These are phyloP conservation scores for Mangifera indica DNA, from an alignment of 345 rosid species.

Conservation along the genomic window DNA sequence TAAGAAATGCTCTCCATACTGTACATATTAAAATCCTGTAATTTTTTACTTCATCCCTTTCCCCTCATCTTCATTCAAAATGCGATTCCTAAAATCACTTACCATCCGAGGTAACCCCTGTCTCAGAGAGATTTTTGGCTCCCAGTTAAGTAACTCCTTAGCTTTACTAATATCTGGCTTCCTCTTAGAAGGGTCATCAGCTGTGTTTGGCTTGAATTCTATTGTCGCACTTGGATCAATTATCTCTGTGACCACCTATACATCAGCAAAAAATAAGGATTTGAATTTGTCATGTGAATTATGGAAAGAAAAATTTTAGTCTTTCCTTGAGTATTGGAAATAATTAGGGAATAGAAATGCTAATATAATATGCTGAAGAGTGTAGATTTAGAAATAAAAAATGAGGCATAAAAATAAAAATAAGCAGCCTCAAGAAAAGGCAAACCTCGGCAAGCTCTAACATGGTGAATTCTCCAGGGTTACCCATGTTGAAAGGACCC, in stretches of 20 bases:
- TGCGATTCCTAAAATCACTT: conserved; percentile 78
- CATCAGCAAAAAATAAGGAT: background rate
- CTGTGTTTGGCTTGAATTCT: conserved; percentile 86
- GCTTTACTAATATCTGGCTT: conserved; percentile 96
- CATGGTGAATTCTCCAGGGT: conserved; percentile 99
- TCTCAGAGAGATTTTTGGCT: conserved; percentile 73
- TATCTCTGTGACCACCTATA: conserved; percentile 85
- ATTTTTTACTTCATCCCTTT: conserved; percentile 40
- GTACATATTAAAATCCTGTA: conserved; percentile 31
- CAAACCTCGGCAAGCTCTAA: conserved; percentile 96
- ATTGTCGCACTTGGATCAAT: conserved; percentile 91
- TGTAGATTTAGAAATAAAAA: background rate
- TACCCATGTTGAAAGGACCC: conserved; percentile 96
- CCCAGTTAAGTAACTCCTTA: conserved; percentile 88
- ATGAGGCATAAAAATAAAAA: background rate
- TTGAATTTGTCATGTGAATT: background rate
- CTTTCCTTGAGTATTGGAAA: background rate
- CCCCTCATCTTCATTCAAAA: conserved; percentile 82
- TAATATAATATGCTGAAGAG: background rate
- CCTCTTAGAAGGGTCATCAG: conserved; percentile 95
- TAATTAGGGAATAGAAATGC: background rate
- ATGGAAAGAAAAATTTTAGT: background rate
- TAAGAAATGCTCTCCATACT: conserved; percentile 34
- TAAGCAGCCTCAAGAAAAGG: conserved; percentile 12
- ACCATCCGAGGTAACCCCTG: conserved; percentile 96